Conservation (phyloP, 768 basidiomycete genomes). For the Rhodotorula babjevae region DNA sequence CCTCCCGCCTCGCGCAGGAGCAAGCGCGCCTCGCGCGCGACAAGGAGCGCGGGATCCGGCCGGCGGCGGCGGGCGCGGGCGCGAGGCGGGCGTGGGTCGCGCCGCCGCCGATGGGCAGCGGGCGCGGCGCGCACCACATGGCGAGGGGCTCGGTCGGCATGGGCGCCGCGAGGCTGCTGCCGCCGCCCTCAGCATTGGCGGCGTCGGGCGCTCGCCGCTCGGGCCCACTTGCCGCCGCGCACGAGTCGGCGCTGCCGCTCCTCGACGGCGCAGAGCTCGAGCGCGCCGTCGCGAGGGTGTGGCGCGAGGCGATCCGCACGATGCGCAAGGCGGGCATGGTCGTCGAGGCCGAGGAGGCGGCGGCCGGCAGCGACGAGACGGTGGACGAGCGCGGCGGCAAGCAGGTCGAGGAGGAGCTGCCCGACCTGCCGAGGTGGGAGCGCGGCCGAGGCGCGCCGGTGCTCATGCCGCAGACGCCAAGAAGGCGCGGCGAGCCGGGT, state of each 20-base stretch:
- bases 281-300: not conserved
- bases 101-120: too few relatives aligned
- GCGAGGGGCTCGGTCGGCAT: not conserved
- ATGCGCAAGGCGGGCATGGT: slow-evolving; percentile 10
- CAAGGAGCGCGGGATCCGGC: not conserved
- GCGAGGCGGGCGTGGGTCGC: not conserved
- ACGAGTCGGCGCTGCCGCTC: not conserved
- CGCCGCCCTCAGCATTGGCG: not conserved
- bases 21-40: not conserved
- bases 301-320: slow-evolving; percentile 16
- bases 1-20: slow-evolving; percentile 1
- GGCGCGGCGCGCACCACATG: not conserved
- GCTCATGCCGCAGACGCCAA: not conserved
- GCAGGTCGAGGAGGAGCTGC: not conserved
- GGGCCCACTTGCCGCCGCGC: not conserved
- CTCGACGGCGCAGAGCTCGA: slow-evolving; percentile 4
- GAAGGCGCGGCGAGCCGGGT: not conserved
- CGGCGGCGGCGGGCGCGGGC: too few relatives aligned
- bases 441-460: not conserved
- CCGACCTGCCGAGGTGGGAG: not conserved
- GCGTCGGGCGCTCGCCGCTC: not conserved
- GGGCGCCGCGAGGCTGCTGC: not conserved
- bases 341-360: slow-evolving; percentile 3
- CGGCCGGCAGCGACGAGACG: not conserved
- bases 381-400: not conserved